Percentiles rank a stretch among this genome's conserved stretches.
These are phyloP conservation scores for Blastobotrys mokoenaii DNA, from an alignment of 805 yeast genomes.

Conservation along the genomic window DNA sequence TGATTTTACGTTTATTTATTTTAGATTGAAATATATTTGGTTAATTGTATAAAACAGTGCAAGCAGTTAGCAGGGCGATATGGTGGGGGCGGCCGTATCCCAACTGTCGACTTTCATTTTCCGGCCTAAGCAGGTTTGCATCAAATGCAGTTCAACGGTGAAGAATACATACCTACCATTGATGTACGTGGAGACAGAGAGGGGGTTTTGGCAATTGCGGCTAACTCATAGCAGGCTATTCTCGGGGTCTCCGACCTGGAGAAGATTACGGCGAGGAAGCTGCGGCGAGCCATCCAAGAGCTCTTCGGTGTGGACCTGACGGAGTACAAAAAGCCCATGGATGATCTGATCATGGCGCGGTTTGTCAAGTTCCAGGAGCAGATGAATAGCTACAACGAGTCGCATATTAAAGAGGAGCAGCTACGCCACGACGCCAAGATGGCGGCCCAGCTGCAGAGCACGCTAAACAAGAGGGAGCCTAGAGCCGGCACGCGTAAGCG, in stretches of 20 bases:
- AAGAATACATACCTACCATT: constrained; percentile 49
- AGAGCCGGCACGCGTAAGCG: constrained; percentile 9
- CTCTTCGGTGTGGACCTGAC: constrained; percentile 50
- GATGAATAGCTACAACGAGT: constrained; percentile 19
- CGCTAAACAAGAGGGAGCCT: constrained; percentile 15
- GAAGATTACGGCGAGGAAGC: constrained; percentile 59
- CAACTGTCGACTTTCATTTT: neutral
- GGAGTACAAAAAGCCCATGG: constrained; percentile 41
- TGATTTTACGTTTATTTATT: neutral
- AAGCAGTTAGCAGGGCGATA: neutral
- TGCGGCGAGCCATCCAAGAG: constrained; percentile 65
- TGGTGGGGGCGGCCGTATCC: neutral
- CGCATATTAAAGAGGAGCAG: constrained; percentile 20
- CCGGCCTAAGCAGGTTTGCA: neutral
- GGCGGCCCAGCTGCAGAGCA: constrained; percentile 41
- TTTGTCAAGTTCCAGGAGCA: constrained; percentile 41
- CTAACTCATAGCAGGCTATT: constrained; percentile 44
- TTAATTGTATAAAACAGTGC: neutral
- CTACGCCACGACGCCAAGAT: constrained; percentile 37
- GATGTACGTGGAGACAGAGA: constrained; percentile 43
- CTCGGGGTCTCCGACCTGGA: constrained; percentile 62
- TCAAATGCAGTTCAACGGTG: constrained; percentile 16
- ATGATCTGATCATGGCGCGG: constrained; percentile 51
- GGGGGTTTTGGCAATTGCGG: neutral
- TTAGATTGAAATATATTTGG: neutral